Conservation (phyloP, 2,329 filamentous ascomycete species). For the Rhynchosporium graminicola region DNA sequence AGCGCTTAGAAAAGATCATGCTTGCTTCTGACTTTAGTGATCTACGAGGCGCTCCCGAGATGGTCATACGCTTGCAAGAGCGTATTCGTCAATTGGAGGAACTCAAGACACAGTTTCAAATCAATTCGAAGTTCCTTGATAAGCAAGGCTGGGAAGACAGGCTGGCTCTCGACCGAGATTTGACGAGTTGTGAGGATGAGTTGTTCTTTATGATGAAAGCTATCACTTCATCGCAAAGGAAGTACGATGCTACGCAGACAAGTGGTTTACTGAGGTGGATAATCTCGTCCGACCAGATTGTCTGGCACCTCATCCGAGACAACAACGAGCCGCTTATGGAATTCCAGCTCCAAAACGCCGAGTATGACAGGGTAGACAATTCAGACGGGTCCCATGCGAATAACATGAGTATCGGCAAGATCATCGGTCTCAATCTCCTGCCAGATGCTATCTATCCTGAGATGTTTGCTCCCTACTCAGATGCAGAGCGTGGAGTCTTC, state of each 20-base stretch:
- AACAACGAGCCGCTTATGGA: constrained; percentile 87
- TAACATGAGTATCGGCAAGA: constrained; percentile 80
- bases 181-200: constrained; percentile 90
- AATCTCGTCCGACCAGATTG: constrained; percentile 90
- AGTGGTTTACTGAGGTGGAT: constrained; percentile 87
- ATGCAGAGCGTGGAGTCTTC: constrained; percentile 58
- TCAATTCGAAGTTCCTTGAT: constrained; percentile 85
- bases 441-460: constrained; percentile 91
- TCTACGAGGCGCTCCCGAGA: constrained; percentile 86
- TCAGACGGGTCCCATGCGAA: constrained; percentile 97
- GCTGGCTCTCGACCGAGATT: constrained; percentile 82
- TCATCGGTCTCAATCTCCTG: constrained; percentile 87
- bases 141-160: constrained; percentile 89
- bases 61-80: constrained; percentile 88
- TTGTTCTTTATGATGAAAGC: constrained; percentile 99
- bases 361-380: constrained; percentile 95
- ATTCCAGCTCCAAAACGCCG: constrained; percentile 85
- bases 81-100: constrained; percentile 92
- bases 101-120: constrained; percentile 94
- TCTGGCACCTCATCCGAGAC: constrained; percentile 93
- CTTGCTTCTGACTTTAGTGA: constrained; percentile 98
- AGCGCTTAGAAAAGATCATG: constrained; percentile 97
- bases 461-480: constrained; percentile 88
- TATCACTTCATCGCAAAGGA: constrained; percentile 92
- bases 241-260: constrained; percentile 73